Conservation (phyloP, 176 grass and related monocot genomes). For the Oryza longistaminata region DNA sequence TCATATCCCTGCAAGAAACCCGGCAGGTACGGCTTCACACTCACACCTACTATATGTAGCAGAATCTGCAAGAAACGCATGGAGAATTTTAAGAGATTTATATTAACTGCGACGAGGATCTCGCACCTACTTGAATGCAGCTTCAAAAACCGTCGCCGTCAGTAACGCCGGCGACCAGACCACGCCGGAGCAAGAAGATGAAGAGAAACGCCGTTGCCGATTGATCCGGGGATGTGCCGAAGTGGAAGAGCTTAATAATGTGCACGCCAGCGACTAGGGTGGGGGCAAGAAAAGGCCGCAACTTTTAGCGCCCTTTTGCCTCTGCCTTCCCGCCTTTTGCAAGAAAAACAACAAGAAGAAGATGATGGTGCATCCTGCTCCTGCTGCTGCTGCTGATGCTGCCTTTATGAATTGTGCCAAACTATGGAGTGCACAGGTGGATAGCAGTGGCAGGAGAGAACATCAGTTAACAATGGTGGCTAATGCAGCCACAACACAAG, state of each 20-base stretch:
- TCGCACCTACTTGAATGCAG: constrained; percentile 14
- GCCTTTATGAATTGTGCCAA: constrained; percentile 6
- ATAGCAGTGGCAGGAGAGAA: not conserved
- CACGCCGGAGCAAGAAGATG: not conserved
- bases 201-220: not conserved
- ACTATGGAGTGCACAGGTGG: not conserved
- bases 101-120: not conserved
- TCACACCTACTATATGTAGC: not conserved
- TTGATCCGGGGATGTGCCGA: not conserved
- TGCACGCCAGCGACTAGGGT: constrained; percentile 1
- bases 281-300: not conserved
- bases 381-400: too few species aligned
- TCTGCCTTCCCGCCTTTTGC: constrained; percentile 23
- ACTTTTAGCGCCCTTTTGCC: not conserved
- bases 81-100: not conserved
- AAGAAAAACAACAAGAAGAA: not conserved
- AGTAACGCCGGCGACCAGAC: constrained; percentile 4
- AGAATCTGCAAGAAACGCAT: not conserved
- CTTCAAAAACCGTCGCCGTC: not conserved
- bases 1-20: not conserved
- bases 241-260: not conserved
- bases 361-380: not conserved
- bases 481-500: not conserved
- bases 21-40: not conserved
- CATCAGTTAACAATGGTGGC: not conserved